Evolutionary conservation across 148 eudicot species (phyloP).

Genomic region (Diospyros kaki): DNA sequence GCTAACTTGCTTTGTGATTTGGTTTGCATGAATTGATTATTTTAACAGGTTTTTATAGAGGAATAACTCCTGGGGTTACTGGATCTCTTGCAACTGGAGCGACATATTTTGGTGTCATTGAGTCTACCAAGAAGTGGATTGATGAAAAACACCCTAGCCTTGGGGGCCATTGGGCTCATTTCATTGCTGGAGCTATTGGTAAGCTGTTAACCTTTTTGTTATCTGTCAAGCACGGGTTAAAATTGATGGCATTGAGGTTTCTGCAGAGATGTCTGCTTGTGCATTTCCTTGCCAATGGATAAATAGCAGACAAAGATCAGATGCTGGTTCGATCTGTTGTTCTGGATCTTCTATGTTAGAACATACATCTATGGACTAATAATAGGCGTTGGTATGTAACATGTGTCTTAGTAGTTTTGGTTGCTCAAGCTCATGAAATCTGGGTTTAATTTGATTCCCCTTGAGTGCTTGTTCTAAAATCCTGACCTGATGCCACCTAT

Average conservation of each 20-base stretch:
- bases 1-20: too few relatives aligned
- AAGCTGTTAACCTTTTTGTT: constrained; percentile 14
- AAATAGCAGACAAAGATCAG: background rate
- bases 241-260: background rate
- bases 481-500: background rate
- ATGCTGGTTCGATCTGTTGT: background rate
- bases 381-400: background rate
- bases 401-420: background rate
- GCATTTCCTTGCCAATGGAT: background rate
- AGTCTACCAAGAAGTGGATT: constrained; percentile 87
- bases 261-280: background rate
- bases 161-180: constrained; percentile 83
- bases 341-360: background rate
- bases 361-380: background rate
- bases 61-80: constrained; percentile 74
- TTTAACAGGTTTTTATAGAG: constrained; percentile 78
- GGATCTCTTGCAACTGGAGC: constrained; percentile 95
- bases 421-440: background rate
- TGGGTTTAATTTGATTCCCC: background rate
- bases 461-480: background rate
- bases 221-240: background rate
- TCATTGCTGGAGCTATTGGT: constrained; percentile 91
- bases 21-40: constrained; percentile 2
- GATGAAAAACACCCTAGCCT: constrained; percentile 78
- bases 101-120: constrained; percentile 92